phyloP scores from a whole-genome alignment of 331 rosid species.

The Erythrophleum ivorense region DNA sequence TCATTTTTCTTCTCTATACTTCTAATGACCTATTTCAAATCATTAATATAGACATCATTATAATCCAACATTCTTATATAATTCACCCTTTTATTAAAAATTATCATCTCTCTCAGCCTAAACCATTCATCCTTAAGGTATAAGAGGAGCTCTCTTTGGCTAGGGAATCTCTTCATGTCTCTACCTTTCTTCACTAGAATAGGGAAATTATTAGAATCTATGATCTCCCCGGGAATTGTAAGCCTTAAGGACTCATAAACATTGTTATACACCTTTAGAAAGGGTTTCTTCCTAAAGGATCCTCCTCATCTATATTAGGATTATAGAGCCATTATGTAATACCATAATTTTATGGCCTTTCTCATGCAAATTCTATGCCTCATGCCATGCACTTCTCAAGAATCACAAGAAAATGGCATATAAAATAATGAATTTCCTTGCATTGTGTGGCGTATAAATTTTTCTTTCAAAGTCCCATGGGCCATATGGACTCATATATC shows the following conservation, averaged over 20 bases:
- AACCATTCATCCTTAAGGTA: constrained; percentile 75
- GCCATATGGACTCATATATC: no score
- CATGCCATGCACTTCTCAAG: no score
- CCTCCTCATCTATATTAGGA: constrained; percentile 63
- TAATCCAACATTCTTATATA: constrained; percentile 71
- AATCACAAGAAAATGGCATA: no score
- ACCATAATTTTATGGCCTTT: no score
- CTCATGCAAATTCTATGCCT: no score
- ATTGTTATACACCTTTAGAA: constrained; percentile 71
- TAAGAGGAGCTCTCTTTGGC: constrained; percentile 66
- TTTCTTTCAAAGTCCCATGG: no score
- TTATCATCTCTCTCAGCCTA: constrained; percentile 72
- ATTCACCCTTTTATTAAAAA: constrained; percentile 77
- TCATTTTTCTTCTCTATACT: constrained; percentile 55
- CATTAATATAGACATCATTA: constrained; percentile 53
- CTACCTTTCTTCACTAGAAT: constrained; percentile 76
- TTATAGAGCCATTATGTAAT: constrained; percentile 93
- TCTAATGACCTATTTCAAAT: constrained; percentile 76
- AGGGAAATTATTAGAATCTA: constrained; percentile 88
- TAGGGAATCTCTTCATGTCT: constrained; percentile 83
- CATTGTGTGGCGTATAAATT: no score
- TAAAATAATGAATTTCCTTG: no score
- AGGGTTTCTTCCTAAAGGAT: constrained; percentile 67
- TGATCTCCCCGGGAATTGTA: constrained; percentile 77
- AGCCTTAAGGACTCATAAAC: constrained; percentile 74